Evolutionary conservation across 208 protist genomes (phyloP), one percentile per base, ranked within the genome.

Genomic region (Phytomonas francai): DNA sequence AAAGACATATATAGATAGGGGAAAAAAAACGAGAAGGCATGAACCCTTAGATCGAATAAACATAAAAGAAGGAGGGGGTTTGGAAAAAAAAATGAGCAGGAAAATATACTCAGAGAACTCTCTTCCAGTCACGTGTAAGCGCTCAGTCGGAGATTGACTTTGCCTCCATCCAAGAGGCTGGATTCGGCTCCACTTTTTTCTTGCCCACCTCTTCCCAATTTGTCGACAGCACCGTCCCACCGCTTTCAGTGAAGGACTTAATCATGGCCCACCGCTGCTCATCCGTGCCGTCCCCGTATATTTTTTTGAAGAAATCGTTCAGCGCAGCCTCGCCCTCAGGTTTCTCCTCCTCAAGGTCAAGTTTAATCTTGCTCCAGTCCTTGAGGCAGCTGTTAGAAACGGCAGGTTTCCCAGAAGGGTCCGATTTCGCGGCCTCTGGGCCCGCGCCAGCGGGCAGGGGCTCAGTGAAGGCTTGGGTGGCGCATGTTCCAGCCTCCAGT

Each of bases 161-260:
- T 25, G 80, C 71, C 70, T 97, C 91, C 90, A 97, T 97, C 27
- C 94, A 94, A 29, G 83, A 84, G 12, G 96, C 94, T 4, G 94
- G 88, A 45, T 94, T 72, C 32, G 73, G 71, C 27, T 87, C 76
- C 14, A 97, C 93, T 62, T 96, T 86, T 27, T 85, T 75, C 29
- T 72, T 79, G 28, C 91, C 90, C 14, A 98, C 93, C 58, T 98
- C 97, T 3, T 89, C 83, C 95, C 95, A 98, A 83, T 98, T 98
- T 31, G 97, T 98, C 25, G 91, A 97, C 61, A 98, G 82, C 54
- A 98, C 95, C 28, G 97, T 98, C 36, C 97, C 97, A 54, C 91
- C 87, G 73, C 85, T 95, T 74, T 98, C 95, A n/a, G 84, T 73
- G 71, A 97, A 98, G 11, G 93, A 97, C 70, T 98, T 98, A 67